Conservation (phyloP, 331 rosid species). For the Dryas integrifolia region DNA sequence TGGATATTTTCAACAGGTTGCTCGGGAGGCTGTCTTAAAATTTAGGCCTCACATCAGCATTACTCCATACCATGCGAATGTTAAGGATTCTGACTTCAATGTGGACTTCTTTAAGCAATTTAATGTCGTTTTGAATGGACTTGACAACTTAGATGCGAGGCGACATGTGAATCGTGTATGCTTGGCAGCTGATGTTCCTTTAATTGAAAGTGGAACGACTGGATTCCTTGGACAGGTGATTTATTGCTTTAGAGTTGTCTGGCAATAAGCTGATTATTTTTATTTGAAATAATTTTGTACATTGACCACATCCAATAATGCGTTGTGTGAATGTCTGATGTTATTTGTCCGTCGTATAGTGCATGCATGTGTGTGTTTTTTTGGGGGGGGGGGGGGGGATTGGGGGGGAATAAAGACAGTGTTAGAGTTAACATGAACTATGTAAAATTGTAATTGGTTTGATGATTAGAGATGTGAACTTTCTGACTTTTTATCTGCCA, state of each 20-base stretch:
- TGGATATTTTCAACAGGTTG: conserved; percentile 70
- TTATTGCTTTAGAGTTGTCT: conserved; percentile 23
- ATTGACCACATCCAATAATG: not conserved
- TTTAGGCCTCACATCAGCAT: conserved; percentile 89
- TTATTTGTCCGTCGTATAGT: not conserved
- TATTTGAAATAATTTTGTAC: not conserved
- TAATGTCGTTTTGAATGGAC: conserved; percentile 92
- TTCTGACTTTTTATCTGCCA: not conserved
- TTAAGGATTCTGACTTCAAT: conserved; percentile 76
- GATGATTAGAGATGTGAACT: not conserved
- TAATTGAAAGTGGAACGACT: conserved; percentile 99
- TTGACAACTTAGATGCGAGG: conserved; percentile 97
- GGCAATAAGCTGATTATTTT: conserved; percentile 6
- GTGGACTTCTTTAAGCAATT: conserved; percentile 88
- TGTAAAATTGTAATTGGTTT: conserved; percentile 5
- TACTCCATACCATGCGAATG: conserved; percentile 84
- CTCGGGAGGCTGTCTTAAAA: conserved; percentile 95
- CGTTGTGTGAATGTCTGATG: not conserved
- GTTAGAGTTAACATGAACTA: not conserved
- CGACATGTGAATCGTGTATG: conserved; percentile 94
- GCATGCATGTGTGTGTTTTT: not conserved
- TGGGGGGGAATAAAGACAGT: not conserved
- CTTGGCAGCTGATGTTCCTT: conserved; percentile 91
- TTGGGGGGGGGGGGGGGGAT: too few relatives aligned
- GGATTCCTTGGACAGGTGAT: conserved; percentile 99